A percentile compares a stretch with the other conserved stretches of the same genome.
Evolutionary conservation across 768 basidiomycete genomes (phyloP).

Genomic region (Lactarius pseudohatsudake): DNA sequence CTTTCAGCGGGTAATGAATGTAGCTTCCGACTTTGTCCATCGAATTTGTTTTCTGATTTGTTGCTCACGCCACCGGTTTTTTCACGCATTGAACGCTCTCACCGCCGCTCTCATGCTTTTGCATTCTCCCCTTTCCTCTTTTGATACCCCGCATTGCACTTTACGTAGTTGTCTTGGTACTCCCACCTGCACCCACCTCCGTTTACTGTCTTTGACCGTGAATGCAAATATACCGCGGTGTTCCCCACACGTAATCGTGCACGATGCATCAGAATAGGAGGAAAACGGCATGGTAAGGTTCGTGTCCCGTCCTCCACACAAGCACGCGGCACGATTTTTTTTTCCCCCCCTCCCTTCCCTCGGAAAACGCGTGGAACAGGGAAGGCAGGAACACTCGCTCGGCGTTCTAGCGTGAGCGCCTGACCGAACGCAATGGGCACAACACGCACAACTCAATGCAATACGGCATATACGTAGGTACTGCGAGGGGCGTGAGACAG

Average conservation of each 20-base stretch:
- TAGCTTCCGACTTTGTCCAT: conserved; percentile 6
- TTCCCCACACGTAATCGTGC: conserved; percentile 22
- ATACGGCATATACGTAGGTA: conserved; percentile 10
- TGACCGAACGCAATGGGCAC: neutral
- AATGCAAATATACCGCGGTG: conserved; percentile 22
- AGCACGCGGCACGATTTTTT: conserved; percentile 1
- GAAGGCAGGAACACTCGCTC: conserved; percentile 10
- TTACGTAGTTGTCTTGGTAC: conserved; percentile 28
- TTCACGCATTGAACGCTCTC: conserved; percentile 21
- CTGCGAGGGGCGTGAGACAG: neutral
- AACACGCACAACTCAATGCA: neutral
- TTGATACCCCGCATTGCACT: conserved; percentile 27
- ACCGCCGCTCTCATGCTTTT: conserved; percentile 24
- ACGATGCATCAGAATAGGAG: conserved; percentile 8
- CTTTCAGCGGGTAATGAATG: conserved; percentile 9
- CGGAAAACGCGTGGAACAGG: conserved; percentile 22
- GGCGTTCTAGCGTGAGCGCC: neutral
- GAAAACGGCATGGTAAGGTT: conserved; percentile 3
- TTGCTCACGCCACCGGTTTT: conserved; percentile 18
- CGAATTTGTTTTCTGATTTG: conserved; percentile 9
- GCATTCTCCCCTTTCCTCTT: conserved; percentile 15
- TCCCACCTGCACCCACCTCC: conserved; percentile 18
- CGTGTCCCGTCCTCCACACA: conserved; percentile 1
- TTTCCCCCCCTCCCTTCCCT: neutral
- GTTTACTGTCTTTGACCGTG: conserved; percentile 18